Percentiles rank a stretch among this genome's conserved stretches.
Conservation (phyloP, 2,329 filamentous ascomycete species). For the Hymenoscyphus albidus region DNA sequence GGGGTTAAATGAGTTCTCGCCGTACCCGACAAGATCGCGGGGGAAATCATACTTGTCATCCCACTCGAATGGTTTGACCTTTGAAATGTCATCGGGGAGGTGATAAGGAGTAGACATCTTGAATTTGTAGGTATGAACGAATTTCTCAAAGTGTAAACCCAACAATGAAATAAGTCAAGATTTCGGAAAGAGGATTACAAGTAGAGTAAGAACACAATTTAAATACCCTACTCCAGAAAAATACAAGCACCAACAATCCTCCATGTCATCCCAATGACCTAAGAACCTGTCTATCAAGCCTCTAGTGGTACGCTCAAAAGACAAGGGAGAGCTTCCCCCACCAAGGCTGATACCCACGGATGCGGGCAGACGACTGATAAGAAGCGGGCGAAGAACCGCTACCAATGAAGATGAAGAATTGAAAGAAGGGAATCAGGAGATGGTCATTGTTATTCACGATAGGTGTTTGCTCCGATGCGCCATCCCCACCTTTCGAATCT, state of each 20-base stretch:
- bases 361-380: conserved; percentile 15
- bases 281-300: conserved; percentile 1
- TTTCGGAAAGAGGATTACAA: neutral
- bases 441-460: conserved; percentile 14
- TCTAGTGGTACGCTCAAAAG: neutral
- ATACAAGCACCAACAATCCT: conserved; percentile 5
- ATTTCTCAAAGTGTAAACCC: neutral
- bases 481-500: neutral
- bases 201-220: conserved; percentile 3
- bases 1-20: conserved; percentile 31
- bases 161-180: neutral
- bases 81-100: conserved; percentile 22
- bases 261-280: conserved; percentile 10
- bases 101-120: conserved; percentile 27
- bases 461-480: conserved; percentile 18
- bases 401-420: conserved; percentile 15
- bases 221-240: conserved; percentile 6
- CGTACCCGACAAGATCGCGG: conserved; percentile 30
- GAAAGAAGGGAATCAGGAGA: neutral
- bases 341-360: conserved; percentile 6
- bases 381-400: conserved; percentile 10
- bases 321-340: conserved; percentile 3
- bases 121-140: neutral
- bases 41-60: conserved; percentile 31
- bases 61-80: conserved; percentile 27